Percentiles rank a stretch among this genome's conserved stretches.
Conservation (phyloP, 495 filamentous ascomycete species). For the Penicilliopsis zonata region DNA sequence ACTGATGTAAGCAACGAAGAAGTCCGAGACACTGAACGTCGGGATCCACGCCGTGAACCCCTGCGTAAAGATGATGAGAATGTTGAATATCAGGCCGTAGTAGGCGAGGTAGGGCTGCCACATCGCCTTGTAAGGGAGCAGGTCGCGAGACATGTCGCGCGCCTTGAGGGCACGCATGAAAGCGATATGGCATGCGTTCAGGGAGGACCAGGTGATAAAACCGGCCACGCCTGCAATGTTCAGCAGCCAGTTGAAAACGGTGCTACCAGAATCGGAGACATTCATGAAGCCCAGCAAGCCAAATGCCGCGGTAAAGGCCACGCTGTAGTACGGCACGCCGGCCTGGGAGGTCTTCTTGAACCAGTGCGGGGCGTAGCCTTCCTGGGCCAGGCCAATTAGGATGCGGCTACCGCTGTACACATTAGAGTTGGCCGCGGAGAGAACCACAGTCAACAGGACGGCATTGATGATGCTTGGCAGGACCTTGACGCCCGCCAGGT, state of each 20-base stretch:
- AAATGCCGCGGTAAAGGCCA: slow-evolving; percentile 37
- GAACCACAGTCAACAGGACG: slow-evolving; percentile 58
- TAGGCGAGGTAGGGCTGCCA: slow-evolving; percentile 47
- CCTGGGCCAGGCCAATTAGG: slow-evolving; percentile 47
- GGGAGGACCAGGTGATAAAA: slow-evolving; percentile 53
- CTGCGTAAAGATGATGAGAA: slow-evolving; percentile 54
- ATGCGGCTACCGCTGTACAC: slow-evolving; percentile 66
- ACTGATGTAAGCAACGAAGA: slow-evolving; percentile 52
- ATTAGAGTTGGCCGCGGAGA: slow-evolving; percentile 69
- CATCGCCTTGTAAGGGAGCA: slow-evolving; percentile 46
- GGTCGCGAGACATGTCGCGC: slow-evolving; percentile 42
- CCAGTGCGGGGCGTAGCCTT: slow-evolving; percentile 46
- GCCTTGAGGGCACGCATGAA: slow-evolving; percentile 48
- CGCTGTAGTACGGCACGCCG: slow-evolving; percentile 42
- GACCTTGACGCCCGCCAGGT: slow-evolving; percentile 48
- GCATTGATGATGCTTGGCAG: slow-evolving; percentile 73
- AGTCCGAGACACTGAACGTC: slow-evolving; percentile 40
- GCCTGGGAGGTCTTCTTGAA: slow-evolving; percentile 36
- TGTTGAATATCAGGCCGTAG: slow-evolving; percentile 53
- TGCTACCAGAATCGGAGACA: slow-evolving; percentile 27
- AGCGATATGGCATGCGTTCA: slow-evolving; percentile 45
- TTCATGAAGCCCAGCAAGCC: slow-evolving; percentile 42
- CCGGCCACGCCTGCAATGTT: slow-evolving; percentile 57
- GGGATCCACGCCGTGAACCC: slow-evolving; percentile 59
- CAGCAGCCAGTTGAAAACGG: slow-evolving; percentile 47